These are phyloP conservation scores for Diaporthe velutina DNA, from an alignment of 2,329 filamentous ascomycete genomes.

Conservation along the genomic window DNA sequence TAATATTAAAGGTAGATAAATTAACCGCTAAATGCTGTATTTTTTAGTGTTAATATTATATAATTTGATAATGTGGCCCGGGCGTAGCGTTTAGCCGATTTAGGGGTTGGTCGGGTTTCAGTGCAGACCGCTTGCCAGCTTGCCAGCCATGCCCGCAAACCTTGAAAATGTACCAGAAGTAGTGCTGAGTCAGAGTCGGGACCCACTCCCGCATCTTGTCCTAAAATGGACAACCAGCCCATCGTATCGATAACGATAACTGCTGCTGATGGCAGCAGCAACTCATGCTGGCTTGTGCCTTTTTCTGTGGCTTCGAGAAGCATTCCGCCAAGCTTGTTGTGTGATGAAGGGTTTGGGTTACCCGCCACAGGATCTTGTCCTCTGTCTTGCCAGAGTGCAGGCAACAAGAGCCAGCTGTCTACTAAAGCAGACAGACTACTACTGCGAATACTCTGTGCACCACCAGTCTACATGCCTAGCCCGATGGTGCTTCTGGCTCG, in stretches of 20 bases:
- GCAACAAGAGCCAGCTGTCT: not conserved
- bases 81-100: too few relatives aligned
- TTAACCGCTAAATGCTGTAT: too few relatives aligned
- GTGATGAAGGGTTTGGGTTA: not conserved
- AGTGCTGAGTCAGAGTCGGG: slow-evolving; percentile 21
- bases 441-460: too few relatives aligned
- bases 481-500: not conserved
- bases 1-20: too few relatives aligned
- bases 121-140: too few relatives aligned
- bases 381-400: not conserved
- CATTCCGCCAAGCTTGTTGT: not conserved
- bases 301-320: slow-evolving; percentile 8
- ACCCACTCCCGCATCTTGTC: not conserved
- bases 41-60: too few relatives aligned
- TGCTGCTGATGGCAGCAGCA: not conserved
- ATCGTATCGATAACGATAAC: slow-evolving; percentile 13
- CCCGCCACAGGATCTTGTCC: not conserved
- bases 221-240: not conserved
- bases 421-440: not conserved
- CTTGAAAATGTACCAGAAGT: not conserved
- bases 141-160: not conserved
- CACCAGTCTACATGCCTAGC: not conserved
- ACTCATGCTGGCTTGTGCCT: not conserved
- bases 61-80: too few relatives aligned
- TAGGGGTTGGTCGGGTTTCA: too few relatives aligned